These are phyloP conservation scores for Plenodomus lindquistii DNA, from an alignment of 2,329 filamentous ascomycete genomes.

Conservation along the genomic window DNA sequence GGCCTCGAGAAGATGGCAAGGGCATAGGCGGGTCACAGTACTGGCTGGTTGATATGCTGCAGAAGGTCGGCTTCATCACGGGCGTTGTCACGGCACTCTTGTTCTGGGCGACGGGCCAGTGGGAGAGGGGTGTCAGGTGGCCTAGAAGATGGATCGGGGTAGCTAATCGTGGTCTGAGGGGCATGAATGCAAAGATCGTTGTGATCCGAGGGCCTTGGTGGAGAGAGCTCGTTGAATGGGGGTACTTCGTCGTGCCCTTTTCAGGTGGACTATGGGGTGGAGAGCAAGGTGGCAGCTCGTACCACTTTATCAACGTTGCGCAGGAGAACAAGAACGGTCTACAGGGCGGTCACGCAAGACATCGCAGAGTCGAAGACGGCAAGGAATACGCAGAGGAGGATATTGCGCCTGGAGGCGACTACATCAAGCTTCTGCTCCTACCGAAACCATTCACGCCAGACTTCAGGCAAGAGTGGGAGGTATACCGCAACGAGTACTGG, in stretches of 20 bases:
- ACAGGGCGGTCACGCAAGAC: constrained; percentile 28
- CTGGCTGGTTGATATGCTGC: constrained; percentile 88
- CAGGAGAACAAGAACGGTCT: constrained; percentile 37
- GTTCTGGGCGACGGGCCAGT: constrained; percentile 94
- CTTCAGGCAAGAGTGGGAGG: constrained; percentile 96
- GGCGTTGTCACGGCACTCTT: constrained; percentile 84
- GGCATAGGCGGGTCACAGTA: constrained; percentile 93
- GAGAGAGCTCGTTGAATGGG: constrained; percentile 72
- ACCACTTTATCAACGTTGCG: constrained; percentile 73
- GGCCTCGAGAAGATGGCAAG: constrained; percentile 91
- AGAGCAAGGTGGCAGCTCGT: constrained; percentile 65
- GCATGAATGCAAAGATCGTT: constrained; percentile 96
- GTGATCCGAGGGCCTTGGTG: constrained; percentile 82
- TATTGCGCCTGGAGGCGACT: constrained; percentile 84
- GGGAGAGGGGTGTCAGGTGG: constrained; percentile 94
- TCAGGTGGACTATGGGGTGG: constrained; percentile 48
- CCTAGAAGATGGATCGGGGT: constrained; percentile 87
- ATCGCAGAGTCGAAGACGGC: constrained; percentile 60
- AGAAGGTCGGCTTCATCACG: constrained; percentile 90
- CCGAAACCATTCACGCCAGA: constrained; percentile 94
- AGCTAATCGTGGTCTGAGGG: constrained; percentile 85
- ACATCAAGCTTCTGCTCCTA: constrained; percentile 85
- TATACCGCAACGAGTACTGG: constrained; percentile 94
- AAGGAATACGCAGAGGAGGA: constrained; percentile 78
- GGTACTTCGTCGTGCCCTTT: constrained; percentile 78